These are phyloP conservation scores for Elsinoe ampelina DNA, from an alignment of 2,329 filamentous ascomycete species.

Conservation along the genomic window DNA sequence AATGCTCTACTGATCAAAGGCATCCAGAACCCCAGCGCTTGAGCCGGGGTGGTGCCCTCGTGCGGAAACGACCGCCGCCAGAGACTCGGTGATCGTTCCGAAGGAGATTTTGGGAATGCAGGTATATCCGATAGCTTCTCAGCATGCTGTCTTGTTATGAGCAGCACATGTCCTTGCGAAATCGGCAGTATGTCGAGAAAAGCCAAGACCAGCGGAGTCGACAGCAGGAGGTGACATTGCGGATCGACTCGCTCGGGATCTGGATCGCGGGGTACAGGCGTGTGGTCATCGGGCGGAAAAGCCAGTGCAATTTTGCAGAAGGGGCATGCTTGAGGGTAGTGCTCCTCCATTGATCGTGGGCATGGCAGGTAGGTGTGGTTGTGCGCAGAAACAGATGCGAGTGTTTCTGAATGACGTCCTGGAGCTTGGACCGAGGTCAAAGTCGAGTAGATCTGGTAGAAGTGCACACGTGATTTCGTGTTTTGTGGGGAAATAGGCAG, in stretches of 20 bases:
- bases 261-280: conserved; percentile 24
- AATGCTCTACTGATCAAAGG: conserved; percentile 65
- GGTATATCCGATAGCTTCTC: conserved; percentile 65
- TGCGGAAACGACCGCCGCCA: conserved; percentile 8
- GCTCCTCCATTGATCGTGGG: conserved; percentile 14
- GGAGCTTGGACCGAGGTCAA: conserved; percentile 1
- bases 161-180: conserved; percentile 69
- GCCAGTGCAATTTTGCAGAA: conserved; percentile 50
- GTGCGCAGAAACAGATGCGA: not conserved
- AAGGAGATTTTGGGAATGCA: conserved; percentile 11
- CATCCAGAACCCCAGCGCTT: conserved; percentile 43
- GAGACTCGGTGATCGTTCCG: conserved; percentile 13
- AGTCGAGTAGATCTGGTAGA: not conserved
- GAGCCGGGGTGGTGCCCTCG: conserved; percentile 15
- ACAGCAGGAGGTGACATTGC: conserved; percentile 56
- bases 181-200: conserved; percentile 93
- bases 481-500: conserved; percentile 5
- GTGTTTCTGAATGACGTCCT: not conserved
- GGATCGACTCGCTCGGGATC: conserved; percentile 26
- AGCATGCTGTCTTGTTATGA: conserved; percentile 68
- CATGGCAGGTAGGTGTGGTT: not conserved
- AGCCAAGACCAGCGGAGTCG: conserved; percentile 66
- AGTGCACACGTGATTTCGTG: conserved; percentile 8
- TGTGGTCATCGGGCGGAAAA: conserved; percentile 33
- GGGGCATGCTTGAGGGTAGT: conserved; percentile 42